phyloP scores from a whole-genome alignment of 345 rosid species.

The Pistacia vera region DNA sequence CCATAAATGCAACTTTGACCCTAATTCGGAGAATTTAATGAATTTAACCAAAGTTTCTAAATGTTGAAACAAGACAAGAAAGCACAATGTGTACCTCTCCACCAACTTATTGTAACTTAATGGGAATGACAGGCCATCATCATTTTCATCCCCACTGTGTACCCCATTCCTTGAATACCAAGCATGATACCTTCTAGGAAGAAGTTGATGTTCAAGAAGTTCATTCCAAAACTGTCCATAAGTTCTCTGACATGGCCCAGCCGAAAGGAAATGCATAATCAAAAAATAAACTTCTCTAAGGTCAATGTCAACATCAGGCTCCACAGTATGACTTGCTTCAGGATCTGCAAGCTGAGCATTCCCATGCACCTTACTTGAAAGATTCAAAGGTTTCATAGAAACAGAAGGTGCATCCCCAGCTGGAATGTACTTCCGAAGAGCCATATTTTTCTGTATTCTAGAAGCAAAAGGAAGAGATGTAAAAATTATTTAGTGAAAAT shows the following conservation, averaged over 20 bases:
- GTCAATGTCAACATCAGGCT: conserved; percentile 68
- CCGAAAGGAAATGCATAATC: conserved; percentile 90
- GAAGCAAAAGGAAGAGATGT: conserved; percentile 2
- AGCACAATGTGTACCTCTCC: conserved; percentile 55
- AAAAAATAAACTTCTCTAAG: conserved; percentile 86
- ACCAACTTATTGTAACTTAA: conserved; percentile 65
- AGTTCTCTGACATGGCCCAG: conserved; percentile 88
- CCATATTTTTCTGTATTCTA: conserved; percentile 49
- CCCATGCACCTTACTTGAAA: conserved; percentile 57
- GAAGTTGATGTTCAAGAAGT: conserved; percentile 83
- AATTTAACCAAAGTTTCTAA: background rate
- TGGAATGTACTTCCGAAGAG: conserved; percentile 70
- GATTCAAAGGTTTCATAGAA: conserved; percentile 65
- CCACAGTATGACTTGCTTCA: conserved; percentile 35
- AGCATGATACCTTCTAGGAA: conserved; percentile 96
- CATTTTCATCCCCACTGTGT: conserved; percentile 65
- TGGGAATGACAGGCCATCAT: conserved; percentile 82
- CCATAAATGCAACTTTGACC: background rate
- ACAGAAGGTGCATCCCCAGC: conserved; percentile 48
- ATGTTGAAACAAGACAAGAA: conserved; percentile 16
- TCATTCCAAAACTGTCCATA: conserved; percentile 78
- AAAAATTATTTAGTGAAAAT: background rate
- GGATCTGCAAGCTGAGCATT: conserved; percentile 53
- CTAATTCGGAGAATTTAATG: background rate
- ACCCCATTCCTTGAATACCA: conserved; percentile 87